These are phyloP conservation scores for Cytospora piceae DNA, from an alignment of 2,329 filamentous ascomycete species.

Conservation along the genomic window DNA sequence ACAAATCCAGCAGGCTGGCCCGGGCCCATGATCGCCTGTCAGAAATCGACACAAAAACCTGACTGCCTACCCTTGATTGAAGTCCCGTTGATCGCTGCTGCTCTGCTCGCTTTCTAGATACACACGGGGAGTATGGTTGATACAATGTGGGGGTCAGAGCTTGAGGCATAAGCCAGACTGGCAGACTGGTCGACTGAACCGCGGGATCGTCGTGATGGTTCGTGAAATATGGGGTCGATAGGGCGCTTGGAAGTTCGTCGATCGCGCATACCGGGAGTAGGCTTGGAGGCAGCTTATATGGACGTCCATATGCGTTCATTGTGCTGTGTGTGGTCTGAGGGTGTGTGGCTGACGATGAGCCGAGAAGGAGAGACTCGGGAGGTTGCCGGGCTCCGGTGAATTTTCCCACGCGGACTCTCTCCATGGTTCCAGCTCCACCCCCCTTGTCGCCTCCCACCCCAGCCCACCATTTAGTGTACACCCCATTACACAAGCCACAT, in stretches of 20 bases:
- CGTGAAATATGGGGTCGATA: not conserved
- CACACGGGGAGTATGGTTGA: not conserved
- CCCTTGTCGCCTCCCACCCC: not conserved
- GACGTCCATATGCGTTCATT: not conserved
- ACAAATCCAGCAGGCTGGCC: not conserved
- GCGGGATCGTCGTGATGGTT: not conserved
- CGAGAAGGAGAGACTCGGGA: not conserved
- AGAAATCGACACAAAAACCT: not conserved
- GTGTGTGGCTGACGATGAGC: not conserved
- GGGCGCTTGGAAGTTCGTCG: too few relatives aligned
- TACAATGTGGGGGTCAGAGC: too few relatives aligned
- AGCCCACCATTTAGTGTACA: not conserved
- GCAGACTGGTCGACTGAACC: not conserved
- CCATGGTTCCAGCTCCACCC: not conserved
- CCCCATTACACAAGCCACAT: too few relatives aligned
- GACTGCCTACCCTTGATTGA: not conserved
- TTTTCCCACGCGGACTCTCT: not conserved
- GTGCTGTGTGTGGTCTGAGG: too few relatives aligned
- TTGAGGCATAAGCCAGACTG: too few relatives aligned
- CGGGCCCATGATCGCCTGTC: not conserved
- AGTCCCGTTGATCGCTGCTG: too few relatives aligned
- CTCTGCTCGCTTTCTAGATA: too few relatives aligned
- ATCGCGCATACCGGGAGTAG: not conserved
- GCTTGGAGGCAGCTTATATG: not conserved
- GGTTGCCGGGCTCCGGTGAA: not conserved